Evolutionary conservation across 768 basidiomycete genomes (phyloP), one percentile per base, ranked within the genome.

Genomic region (Rhodotorula toruloides): DNA sequence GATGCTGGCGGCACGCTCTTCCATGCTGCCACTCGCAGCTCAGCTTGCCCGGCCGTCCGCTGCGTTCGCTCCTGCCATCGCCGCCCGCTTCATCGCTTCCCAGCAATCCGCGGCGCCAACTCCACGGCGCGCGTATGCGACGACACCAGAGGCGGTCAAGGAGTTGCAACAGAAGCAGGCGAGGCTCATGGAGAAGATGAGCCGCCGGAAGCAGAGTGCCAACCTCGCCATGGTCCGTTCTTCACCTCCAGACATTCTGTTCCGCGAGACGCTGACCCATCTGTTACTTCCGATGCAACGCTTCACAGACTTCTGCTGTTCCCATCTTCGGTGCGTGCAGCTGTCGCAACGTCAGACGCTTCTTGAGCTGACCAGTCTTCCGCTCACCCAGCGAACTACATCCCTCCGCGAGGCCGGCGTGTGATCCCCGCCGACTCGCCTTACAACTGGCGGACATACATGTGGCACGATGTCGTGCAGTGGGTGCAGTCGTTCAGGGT

Each of bases 161-260:
- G 68, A 37, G 16, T 40, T 70, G 8, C 68, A 70, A 54, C 54
- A 42, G 12, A 65, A 66, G 61, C 64, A 65, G 53, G 31, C 63
- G 29, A 59, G 61, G 42, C 57, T 70, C 22, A 58, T 52, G 27
- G 68, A 70, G 56, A 70, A 70, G 56, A 64, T 64, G 21, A 64
- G 68, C 19, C 61, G 68, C 42, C 62, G 62, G 68, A 70, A 70
- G 57, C 68, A 70, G 57, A 65, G 58, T n/a, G n/a, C n/a, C n/a
- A n/a, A n/a, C 57, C 37, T 59, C 32, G 61, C 57, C 21, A 46
- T 56, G 9, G 68, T 70, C 3, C 54, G 68, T 56, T 49, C 47
- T 16, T 10, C 2, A 19, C 16, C 42, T 58, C 54, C 13, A 43
- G 16, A 27, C 50, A 22, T 59, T 40, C 25, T 31, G 31, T n/a